Evolutionary conservation across 495 filamentous ascomycete species (phyloP).

Genomic region (Neurospora sp.): DNA sequence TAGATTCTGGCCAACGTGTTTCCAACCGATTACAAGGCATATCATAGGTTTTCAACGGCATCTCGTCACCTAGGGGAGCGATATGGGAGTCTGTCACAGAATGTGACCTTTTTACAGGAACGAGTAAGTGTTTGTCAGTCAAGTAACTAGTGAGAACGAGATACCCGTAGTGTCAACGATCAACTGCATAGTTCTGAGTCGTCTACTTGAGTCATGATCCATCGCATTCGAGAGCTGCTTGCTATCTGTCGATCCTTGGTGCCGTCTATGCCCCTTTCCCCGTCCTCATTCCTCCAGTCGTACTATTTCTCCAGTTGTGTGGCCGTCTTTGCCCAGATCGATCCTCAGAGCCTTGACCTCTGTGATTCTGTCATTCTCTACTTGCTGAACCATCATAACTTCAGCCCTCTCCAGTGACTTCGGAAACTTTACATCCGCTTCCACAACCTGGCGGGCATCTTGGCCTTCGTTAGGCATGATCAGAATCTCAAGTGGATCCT

Average conservation of each 20-base stretch:
- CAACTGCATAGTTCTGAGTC: neutral
- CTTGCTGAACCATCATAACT: neutral
- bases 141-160: neutral
- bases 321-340: neutral
- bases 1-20: no score
- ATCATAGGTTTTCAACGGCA: no score
- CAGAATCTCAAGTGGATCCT: neutral
- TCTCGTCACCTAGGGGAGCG: no score
- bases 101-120: neutral
- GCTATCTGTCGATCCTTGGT: neutral
- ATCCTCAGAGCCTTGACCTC: neutral
- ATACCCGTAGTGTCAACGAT: neutral
- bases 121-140: neutral
- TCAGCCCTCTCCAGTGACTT: neutral
- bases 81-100: neutral
- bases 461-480: neutral
- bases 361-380: neutral
- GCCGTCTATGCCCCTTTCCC: neutral
- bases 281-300: neutral
- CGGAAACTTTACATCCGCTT: neutral
- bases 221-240: neutral
- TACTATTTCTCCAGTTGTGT: neutral
- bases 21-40: no score
- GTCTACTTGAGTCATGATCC: neutral
- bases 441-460: neutral